Base-by-base conservation (phyloP, 345 rosid genomes). In the Ceriops decandra region DNA sequence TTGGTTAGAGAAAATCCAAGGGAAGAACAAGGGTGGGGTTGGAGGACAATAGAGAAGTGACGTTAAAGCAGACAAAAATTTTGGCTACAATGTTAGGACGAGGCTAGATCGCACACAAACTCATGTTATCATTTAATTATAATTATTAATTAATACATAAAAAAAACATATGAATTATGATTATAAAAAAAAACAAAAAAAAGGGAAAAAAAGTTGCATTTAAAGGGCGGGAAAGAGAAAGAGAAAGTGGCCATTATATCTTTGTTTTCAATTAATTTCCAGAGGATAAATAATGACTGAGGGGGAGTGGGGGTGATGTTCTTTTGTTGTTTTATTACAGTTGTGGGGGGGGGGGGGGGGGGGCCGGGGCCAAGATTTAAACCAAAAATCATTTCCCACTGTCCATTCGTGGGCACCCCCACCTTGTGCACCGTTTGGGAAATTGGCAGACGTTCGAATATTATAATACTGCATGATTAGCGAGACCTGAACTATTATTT, bases 151-250 rank as follows among this genome's bases (percentile, higher is more conserved):
- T 33, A 33, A 33, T 33, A 24, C 26, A 24, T 24, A 0, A 24
- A 24, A 24, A 24, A 24, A 24, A 24, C 26, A 24, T 24, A 24
- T 24, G 26, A 24, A 24, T 24, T 24, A 24, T 24, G 26, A 24
- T 24, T 0, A 24, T 24, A 0, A 24, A 24, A 24, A 24, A 24
- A 24, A 24, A 0, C n/a, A 24, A 5, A 33, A 33, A 38, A 7
- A 56, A 2, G 7, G 7, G 57, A 6, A 15, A 15, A 38, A 75
- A 63, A 49, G 61, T 66, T 19, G 68, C 75, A 76, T 70, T 80
- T 71, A 78, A 80, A 78, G 82, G 64, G 84, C 74, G 81, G 81
- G 79, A 69, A 78, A 67, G 15, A 68, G 68, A 54, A 57, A 26
- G 26, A 49, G 54, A 27, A 67, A 22, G 63, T 5, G 17, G 10